Evolutionary conservation across 2,329 filamentous ascomycete genomes (phyloP), one percentile per base, ranked within the genome.

Genomic region (Cercospora citrullina): DNA sequence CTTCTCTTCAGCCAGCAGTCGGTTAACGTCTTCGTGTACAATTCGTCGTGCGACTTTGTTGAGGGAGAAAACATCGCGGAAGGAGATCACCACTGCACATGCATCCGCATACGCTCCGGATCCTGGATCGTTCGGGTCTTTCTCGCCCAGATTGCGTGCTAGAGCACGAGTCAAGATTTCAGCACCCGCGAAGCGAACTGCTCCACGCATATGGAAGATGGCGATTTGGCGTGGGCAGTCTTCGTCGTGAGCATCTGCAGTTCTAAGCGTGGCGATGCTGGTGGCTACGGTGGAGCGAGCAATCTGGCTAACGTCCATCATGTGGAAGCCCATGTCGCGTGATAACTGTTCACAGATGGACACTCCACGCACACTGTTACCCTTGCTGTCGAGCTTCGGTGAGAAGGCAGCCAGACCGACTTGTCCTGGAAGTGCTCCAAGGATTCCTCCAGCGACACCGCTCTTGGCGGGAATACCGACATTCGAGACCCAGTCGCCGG

Each of bases 401-500:
- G 72, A 73, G 33, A 73, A 73, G 1, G 72, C 69, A 18, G 71
- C 71, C 18, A 72, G 64, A 28, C 72, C 72, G 26, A 73, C 71
- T 33, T 73, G 72, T 31, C 72, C 72, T 16, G 72, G 72, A 4
- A 73, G 58, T 1, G 71, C 68, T 12, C 72, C 72, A 30, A 73
- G 69, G 18, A 73, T 73, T 1, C 68, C 71, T 2, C 72, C 72
- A 5, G 71, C 72, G 2, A 73, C 72, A 26, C 79, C 79, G 57
- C 77, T 79, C 73, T 81, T 81, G 16, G 79, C 79, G 0, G 79
- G 79, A 31, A 81, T 80, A 2, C 79, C 79, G 5, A 81, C 77
- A 23, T 75, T 77, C 6, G 78, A 79, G 1, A 81, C 77, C 79
- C 79, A 81, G 60, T 80, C 77, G 4, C 79, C 79, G 0, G 79